Evolutionary conservation across 257 asterid genomes (phyloP), one percentile per base, ranked within the genome.

Genomic region (Salvia hispanica): DNA sequence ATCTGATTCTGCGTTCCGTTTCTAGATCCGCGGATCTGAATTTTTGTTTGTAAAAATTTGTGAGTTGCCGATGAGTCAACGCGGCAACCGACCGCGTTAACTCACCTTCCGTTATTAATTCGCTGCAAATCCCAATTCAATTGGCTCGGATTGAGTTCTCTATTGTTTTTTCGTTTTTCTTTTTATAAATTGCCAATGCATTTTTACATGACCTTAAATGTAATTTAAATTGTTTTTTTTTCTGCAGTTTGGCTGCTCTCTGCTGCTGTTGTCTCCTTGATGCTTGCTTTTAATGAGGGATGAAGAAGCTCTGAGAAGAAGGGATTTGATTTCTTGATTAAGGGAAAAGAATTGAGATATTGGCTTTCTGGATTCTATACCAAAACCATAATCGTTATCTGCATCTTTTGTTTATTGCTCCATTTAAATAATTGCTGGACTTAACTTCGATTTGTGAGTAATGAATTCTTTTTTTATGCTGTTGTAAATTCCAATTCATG

Each of bases 241-340:
- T 70, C 11, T 76, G 78, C 83, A 85, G 90, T 78, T 79, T 85
- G 88, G 90, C 90, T 71, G 87, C 88, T 15, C 80, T 86, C 16
- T 86, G 93, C 75, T 86, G 93, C 69, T 84, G 93, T 75, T 86
- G 90, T 62, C 84, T 86, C 14, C 62, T 86, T 57, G 93, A 86
- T 60, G 93, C 84, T 0, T 78, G 86, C 81, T 82, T 84, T 69
- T 86, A 80, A 84, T 46, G 73, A 48, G 34, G 77, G 83, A 84
- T 51, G 73, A 47, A 56, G 70, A 72, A 34, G 21, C 44, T 72
- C 13, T 54, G 58, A 60, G 31, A 28, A 56, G 54, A 28, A 56
- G 55, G 71, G 46, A 25, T 4, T 73, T 68, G 67, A 25, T 25
- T 25, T 25, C 54, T 79, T 68, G 31, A 63, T 31, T 43, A 33